Base-by-base conservation (phyloP, 768 basidiomycete species). In the Phaeotremella skinneri region DNA sequence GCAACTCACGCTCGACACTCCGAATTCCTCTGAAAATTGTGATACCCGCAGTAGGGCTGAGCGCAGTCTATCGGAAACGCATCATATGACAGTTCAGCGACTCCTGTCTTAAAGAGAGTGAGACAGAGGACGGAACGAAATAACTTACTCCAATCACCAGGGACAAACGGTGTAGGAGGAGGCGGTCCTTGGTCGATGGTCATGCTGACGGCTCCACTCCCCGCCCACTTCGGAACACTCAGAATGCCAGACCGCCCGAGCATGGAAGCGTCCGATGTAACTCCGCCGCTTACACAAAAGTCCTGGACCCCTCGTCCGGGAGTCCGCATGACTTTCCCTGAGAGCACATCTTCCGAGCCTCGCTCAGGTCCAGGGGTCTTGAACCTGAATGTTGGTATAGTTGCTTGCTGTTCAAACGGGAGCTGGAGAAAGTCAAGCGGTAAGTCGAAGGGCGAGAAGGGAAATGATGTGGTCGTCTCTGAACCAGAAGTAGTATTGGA, bases 1-100 rank as follows among this genome's bases (percentile, higher is more conserved):
- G n/a, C n/a, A 1, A 61, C 60, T 52, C 30, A 61, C 60, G 55
- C 37, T 51, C 60, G 34, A 39, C 60, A 61, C n/a, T 61, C 60
- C 2, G 53, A 26, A 23, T 61, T 61, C 29, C 51, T 43, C 31
- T 56, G 55, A 49, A 61, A 61, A 37, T 61, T 61, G 31, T 61
- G 55, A 56, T 61, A 61, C 6, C 49, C 49, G 51, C 60, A 61
- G 27, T 45, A 41, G 17, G 51, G 55, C n/a, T 61, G 60, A 30
- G 21, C 27, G 32, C 60, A 61, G 3, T 17, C 60, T 61, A 21
- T 6, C 7, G 0, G 13, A 5, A 26, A 3, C 6, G 9, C 52
- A 59, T 21, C 20, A 21, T n/a, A n/a, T n/a, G n/a, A n/a, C n/a
- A n/a, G n/a, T n/a, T n/a, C n/a, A n/a, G n/a, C n/a, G n/a, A 20